A percentile compares a stretch with the other conserved stretches of the same genome.
These are phyloP conservation scores for Pinus taeda DNA, from an alignment of 75 land plant species.

Conservation along the genomic window DNA sequence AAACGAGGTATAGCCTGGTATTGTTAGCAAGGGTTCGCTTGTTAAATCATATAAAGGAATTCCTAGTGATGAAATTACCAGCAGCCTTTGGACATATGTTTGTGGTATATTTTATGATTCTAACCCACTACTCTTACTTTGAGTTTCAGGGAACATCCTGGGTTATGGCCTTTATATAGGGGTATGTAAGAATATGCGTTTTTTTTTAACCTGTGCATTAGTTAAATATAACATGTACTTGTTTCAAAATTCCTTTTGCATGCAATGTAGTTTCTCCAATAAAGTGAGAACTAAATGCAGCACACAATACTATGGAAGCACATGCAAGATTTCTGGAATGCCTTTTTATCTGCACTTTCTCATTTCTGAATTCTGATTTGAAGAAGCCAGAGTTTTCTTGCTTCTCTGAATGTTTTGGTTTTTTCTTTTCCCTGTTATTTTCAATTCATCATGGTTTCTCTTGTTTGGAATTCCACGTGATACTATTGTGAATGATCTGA, in stretches of 20 bases:
- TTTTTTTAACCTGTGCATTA: no score
- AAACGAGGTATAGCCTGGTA: no score
- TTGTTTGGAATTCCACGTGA: neutral
- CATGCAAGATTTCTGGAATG: neutral
- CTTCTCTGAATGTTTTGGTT: neutral
- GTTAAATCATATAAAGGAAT: no score
- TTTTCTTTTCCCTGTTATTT: neutral
- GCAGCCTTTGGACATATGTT: neutral
- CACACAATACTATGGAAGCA: neutral
- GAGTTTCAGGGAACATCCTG: constrained; percentile 68
- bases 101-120: constrained; percentile 8
- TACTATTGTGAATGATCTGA: neutral
- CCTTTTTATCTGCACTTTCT: neutral
- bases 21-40: no score
- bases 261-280: neutral
- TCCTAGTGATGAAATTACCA: no score
- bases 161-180: constrained; percentile 94
- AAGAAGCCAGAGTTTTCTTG: neutral
- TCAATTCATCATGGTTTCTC: neutral
- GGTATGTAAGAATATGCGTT: constrained; percentile 33
- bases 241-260: neutral
- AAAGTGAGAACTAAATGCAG: neutral
- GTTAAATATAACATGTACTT: no score
- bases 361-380: neutral
- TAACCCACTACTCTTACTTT: neutral